Evolutionary conservation across 179 eudicot species (phyloP).

Genomic region (Silene coronaria): DNA sequence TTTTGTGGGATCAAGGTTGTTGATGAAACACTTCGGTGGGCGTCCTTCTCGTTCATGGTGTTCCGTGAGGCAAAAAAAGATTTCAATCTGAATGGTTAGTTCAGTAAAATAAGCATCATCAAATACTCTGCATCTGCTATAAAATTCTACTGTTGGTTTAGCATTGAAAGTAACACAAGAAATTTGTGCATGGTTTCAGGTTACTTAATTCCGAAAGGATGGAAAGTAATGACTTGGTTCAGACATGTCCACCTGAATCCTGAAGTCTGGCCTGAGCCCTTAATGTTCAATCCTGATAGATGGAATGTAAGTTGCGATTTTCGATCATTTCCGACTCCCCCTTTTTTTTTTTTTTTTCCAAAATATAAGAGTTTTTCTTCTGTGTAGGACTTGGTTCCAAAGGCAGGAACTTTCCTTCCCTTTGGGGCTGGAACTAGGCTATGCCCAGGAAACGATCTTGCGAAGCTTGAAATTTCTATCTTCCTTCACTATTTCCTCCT

Average conservation of each 20-base stretch:
- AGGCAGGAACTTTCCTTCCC: conserved; percentile 66
- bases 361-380: not conserved
- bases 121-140: too few relatives aligned
- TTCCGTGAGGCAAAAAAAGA: conserved; percentile 72
- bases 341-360: not conserved
- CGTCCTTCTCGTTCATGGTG: conserved; percentile 55
- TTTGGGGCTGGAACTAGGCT: conserved; percentile 72
- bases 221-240: conserved; percentile 78
- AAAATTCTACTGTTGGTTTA: not conserved
- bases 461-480: conserved; percentile 69
- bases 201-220: conserved; percentile 73
- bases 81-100: conserved; percentile 48
- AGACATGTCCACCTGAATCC: conserved; percentile 58
- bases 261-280: conserved; percentile 51
- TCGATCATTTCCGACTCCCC: not conserved
- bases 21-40: conserved; percentile 72
- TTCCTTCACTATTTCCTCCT: conserved; percentile 81
- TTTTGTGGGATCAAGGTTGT: conserved; percentile 44
- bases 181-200: conserved; percentile 33
- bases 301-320: conserved; percentile 66
- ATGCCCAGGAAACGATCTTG: conserved; percentile 89
- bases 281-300: conserved; percentile 62
- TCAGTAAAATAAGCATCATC: too few relatives aligned
- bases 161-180: not conserved
- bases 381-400: conserved; percentile 45